Percentiles rank a stretch among this genome's conserved stretches.
Conservation (phyloP, 345 rosid species). For the Gossypium rotundifolium region DNA sequence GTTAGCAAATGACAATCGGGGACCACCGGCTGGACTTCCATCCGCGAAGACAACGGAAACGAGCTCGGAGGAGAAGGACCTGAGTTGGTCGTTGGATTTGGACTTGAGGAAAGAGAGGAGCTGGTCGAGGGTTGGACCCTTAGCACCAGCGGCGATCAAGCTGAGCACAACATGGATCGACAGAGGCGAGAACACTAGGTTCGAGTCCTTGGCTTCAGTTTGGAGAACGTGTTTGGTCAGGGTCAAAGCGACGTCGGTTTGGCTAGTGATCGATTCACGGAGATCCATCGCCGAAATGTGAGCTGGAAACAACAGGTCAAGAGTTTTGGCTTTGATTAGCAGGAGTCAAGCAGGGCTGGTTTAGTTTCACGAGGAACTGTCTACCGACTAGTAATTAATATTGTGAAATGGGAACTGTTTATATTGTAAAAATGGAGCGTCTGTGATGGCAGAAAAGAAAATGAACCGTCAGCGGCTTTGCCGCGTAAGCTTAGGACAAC, state of each 20-base stretch:
- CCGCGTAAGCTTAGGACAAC: background rate
- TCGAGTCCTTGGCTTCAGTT: conserved; percentile 41
- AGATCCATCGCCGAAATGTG: conserved; percentile 42
- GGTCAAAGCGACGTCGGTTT: conserved; percentile 47
- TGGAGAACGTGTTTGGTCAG: conserved; percentile 43
- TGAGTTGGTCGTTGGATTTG: conserved; percentile 48
- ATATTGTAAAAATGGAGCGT: too few species aligned
- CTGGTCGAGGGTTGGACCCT: conserved; percentile 58
- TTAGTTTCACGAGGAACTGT: background rate
- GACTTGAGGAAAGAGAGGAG: conserved; percentile 71
- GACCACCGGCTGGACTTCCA: conserved; percentile 64
- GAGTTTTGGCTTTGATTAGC: too few species aligned
- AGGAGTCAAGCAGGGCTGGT: background rate
- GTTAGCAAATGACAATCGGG: conserved; percentile 48
- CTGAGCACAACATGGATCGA: conserved; percentile 68
- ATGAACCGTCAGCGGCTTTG: background rate
- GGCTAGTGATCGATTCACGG: conserved; percentile 42
- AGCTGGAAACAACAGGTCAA: background rate
- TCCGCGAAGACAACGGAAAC: conserved; percentile 59
- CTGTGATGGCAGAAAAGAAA: too few species aligned
- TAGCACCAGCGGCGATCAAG: conserved; percentile 63
- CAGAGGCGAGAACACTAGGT: conserved; percentile 71
- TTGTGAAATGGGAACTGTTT: too few species aligned
- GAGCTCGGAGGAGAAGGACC: conserved; percentile 51
- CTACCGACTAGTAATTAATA: background rate